Base-by-base conservation (phyloP, 2,329 filamentous ascomycete species). In the Colletotrichum liaoningense region DNA sequence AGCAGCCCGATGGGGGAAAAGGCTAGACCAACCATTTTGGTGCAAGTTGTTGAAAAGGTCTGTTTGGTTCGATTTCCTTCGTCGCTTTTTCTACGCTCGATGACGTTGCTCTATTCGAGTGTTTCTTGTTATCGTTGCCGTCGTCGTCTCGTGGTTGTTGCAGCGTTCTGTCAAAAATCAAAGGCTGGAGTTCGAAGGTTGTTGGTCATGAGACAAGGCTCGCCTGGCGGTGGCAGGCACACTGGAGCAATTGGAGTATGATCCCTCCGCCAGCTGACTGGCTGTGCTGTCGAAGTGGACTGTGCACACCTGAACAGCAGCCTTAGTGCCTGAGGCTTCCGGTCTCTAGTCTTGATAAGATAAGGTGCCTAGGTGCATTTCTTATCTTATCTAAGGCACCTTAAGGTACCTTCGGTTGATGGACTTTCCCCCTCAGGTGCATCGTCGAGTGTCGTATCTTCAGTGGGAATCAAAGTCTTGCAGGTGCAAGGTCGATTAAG, bases 11-110 rank as follows among this genome's bases (percentile, higher is more conserved):
- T 28, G n/a, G 62, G 42, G 56, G 38, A 14, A 28, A 42, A 54
- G 46, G 46, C 30, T 56, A 54, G 26, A 75, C 73, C 65, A 63
- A 75, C 73, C 73, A 75, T 75, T 19, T 63, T 67, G 66, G 46
- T 30, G 42, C 26, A 56, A 35, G 22, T 42, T 30, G 30, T 56
- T 16, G 9, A 42, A 26, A n/a, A 26, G 69, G 60, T 73, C 16
- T 63, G 60, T 69, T 22, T 38, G 22, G 30, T 55, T 60, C 56
- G 38, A 42, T 62, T 22, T 38, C 11, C 42, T 72, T 70, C n/a
- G 16, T 58, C 30, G n/a, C 42, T 24, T 24, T 33, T 19, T 9
- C 52, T 35, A 35, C 33, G 33, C 38, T n/a, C 8, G 16, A 4
- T 16, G 19, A 19, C 35, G 19, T 35, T 19, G 7, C 28, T 26